Base-by-base conservation (phyloP, 768 basidiomycete species). In the Boletus barrowsii region DNA sequence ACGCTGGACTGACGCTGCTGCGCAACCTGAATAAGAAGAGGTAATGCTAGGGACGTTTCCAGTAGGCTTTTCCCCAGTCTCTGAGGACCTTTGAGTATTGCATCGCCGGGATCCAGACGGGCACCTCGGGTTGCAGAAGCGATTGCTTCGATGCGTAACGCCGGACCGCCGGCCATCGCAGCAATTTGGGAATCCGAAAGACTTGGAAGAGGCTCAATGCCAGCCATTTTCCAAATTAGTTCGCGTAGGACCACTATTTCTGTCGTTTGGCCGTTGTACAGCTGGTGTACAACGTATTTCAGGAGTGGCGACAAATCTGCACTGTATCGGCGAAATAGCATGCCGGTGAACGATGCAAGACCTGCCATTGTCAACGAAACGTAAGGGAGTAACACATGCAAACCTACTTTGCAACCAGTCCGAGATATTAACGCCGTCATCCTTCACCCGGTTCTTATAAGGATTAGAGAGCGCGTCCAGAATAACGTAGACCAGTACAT, bases 161-260 rank as follows among this genome's bases (percentile, higher is more conserved):
- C 79, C 4, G 90, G 85, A 5, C 97, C 97, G 43, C 95, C 93
- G 7, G 90, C 91, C 85, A 97, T 95, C 6, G 92, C 92, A 39
- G 79, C 70, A 48, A 98, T 84, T 69, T 98, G 95, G 0, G 85
- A 78, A 56, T 97, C 93, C 0, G 93, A 90, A 36, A 98, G 74
- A 68, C 87, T 93, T 0, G 92, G 90, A 47, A 97, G 75, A 4
- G 93, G 92, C 63, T 96, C 88, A 54, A 97, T 91, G 4, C 90
- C 93, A 6, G 93, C 88, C 93, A 98, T 96, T 68, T 93, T 91
- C 81, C 86, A 88, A 47, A 98, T 92, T 47, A 99, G 74, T 64
- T 96, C 93, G 32, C 88, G 83, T n/a, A 99, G 77, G 22, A 98
- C 90, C 20, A 94, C 81, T 42, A 98, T 86, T 63, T 98, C 94